Evolutionary conservation across 129 eudicot genomes (phyloP), one percentile per base, ranked within the genome.

Genomic region (Chrysanthemum seticuspe): DNA sequence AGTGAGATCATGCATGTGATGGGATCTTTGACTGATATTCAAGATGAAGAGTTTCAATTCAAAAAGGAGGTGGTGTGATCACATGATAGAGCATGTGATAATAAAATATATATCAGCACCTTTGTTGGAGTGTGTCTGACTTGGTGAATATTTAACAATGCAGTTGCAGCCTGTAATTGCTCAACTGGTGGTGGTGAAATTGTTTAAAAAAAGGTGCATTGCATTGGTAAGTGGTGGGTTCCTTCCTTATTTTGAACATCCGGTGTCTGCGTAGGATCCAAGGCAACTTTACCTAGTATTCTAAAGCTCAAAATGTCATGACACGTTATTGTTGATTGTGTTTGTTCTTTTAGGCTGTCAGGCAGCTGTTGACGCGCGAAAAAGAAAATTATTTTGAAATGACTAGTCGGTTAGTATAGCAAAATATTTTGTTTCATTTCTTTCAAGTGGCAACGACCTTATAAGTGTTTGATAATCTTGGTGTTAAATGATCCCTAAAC

Each of bases 1-100:
- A 71, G 83, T 79, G 79, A 82, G 86, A 75, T 88, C 95, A 88
- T 80, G 85, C 85, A 27, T 21, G 21, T 21, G 21, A 85, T 57
- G 73, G 71, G 25, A 79, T 50, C 83, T 82, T 87, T 87, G 89
- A 87, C 87, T 71, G 82, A 40, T 84, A 57, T 57, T 54, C 58
- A 55, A 55, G 13, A 21, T 21, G 21, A 21, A 51, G n/a, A n/a
- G n/a, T n/a, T n/a, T n/a, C n/a, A n/a, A n/a, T 79, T 76, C 75
- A 57, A 31, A 61, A 74, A 62, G 71, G 80, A 14, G 87, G 71
- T 76, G 85, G 81, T 80, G 87, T 86, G 87, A 69, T 47, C 40
- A 65, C 47, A 55, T 71, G 75, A 34, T 9, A 70, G 15, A 40
- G 63, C 87, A 82, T 81, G 85, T 86, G 90, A 86, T 79, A 51